Evolutionary conservation across 768 basidiomycete species (phyloP), one percentile per base, ranked within the genome.

Genomic region (Aureoboletus auriporus): DNA sequence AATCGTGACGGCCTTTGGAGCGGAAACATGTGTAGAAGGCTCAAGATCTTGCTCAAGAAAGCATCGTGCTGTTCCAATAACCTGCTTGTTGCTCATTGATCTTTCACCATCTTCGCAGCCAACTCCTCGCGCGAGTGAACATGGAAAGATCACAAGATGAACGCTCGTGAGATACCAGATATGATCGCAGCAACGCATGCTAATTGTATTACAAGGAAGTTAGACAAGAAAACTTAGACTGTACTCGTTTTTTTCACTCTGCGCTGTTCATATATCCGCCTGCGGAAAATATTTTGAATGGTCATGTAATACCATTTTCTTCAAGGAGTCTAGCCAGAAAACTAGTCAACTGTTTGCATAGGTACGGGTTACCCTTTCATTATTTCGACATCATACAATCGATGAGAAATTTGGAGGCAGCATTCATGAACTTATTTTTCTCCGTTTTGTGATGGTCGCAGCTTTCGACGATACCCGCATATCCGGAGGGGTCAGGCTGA

Each of bases 1-100:
- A 46, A 35, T 46, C 55, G 6, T 53, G 37, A 52, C 38, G 13
- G 17, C 10, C 8, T 37, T 40, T 28, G 17, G 41, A 17, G 40
- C 5, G 23, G 16, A 27, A 16, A 23, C 16, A 7, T 53, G 23
- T 42, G 31, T 39, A 16, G 20, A 34, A 31, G 8, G n/a, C 20
- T 39, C 6, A 38, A 8, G 8, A 12, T 42, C 1, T 31, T 28
- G 8, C 8, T 20, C 13, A 44, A 43, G 28, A 42, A 8, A 12
- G 29, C 13, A 33, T 7, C 13, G 31, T 10, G 30, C 2, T 13
- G 31, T 33, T 33, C 31, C 13, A 33, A 8, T 13, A 8, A 9
- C 8, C 31, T 9, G 6, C 13, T 13, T 33, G 31, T 9, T 12
- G 8, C 30, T 31, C 31, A 33, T 33, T 33, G 31, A 33, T 33